Evolutionary conservation across 805 yeast genomes (phyloP), one percentile per base, ranked within the genome.

Genomic region (Lipomyces sp.): DNA sequence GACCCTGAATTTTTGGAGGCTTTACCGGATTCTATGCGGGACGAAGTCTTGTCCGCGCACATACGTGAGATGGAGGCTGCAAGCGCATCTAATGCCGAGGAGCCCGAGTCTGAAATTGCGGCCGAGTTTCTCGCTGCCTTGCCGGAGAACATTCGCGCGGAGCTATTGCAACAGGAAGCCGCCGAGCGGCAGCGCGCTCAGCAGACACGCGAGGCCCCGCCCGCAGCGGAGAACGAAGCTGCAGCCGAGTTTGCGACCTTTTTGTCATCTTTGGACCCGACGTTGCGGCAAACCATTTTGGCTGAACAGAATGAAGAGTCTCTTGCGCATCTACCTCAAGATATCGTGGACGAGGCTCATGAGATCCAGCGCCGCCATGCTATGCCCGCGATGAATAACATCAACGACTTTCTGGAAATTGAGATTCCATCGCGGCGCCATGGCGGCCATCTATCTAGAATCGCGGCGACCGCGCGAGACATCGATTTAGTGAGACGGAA

Each of bases 1-100:
- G 97, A 90, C 68, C 95, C 95, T 0, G 91, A 86, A 59, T 90
- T 88, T 65, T 73, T 90, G 53, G 84, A 83, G 61, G 96, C 96
- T 0, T 74, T 90, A 33, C 97, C 97, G 0, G 95, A 87, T 39
- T 93, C 86, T 46, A 85, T 90, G 86, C 74, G 96, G 43, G 95
- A 88, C 56, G 96, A 90, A 63, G 97, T 89, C 0, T 82, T 86
- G 63, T 80, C 90, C 0, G 91, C 88, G 56, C 95, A 89, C 62
- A 72, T 88, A 5, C 72, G 89, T 37, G 93, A 86, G 59, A 73
- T 90, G 51, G 74, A 93, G 53, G 31, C 60, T 13, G 45, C 49
- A 3, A 29, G 26, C 18, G 83, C 74, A 39, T 79, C 72, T 70
- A 86, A 56, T 18, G 43, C 55, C 10, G 43, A 68, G 37, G 69